Base-by-base conservation (phyloP, 441 rosid genomes). In the Gossypium aridum region DNA sequence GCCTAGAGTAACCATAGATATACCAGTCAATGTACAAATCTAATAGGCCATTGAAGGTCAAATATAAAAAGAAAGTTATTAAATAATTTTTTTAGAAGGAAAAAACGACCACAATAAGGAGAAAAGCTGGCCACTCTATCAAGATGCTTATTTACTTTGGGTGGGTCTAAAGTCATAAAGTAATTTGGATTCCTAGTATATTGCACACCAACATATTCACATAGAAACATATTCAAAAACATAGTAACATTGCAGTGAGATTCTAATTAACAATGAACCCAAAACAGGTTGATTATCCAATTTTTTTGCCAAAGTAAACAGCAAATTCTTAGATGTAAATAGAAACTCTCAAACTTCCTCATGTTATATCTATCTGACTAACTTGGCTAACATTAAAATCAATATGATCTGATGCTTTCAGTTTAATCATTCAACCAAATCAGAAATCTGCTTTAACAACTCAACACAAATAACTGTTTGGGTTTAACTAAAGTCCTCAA, bases 401-500 rank as follows among this genome's bases (percentile, higher is more conserved):
- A 47, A 67, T 67, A 47, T 2, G 54, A 64, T 39, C 8, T 17
- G 17, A 39, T 47, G 16, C 59, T 23, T 67, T 23, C 19, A 67
- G 45, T 65, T 39, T 65, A 2, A 65, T 19, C 53, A 64, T 65
- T 39, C 37, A 49, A 45, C 25, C 14, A 47, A 67, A 67, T 7
- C 59, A 6, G 39, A 49, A 26, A 22, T 4, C 39, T 23, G 37
- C 20, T 13, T 67, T 67, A 67, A 47, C 59, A 49, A 25, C 54
- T 49, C 56, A 23, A 67, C 49, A 67, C 8, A 26, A 69, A n/a
- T n/a, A 53, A 13, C 62, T 28, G 45, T 16, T 28, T 17, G 7
- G 49, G 31, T 53, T 23, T 70, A 70, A 70, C 12, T 16, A 45
- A 70, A 70, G 61, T 28, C 54, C 43, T 69, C 45, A 70, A 53